phyloP scores from a whole-genome alignment of 2,329 filamentous ascomycete genomes.

The Botrytis fragariae region DNA sequence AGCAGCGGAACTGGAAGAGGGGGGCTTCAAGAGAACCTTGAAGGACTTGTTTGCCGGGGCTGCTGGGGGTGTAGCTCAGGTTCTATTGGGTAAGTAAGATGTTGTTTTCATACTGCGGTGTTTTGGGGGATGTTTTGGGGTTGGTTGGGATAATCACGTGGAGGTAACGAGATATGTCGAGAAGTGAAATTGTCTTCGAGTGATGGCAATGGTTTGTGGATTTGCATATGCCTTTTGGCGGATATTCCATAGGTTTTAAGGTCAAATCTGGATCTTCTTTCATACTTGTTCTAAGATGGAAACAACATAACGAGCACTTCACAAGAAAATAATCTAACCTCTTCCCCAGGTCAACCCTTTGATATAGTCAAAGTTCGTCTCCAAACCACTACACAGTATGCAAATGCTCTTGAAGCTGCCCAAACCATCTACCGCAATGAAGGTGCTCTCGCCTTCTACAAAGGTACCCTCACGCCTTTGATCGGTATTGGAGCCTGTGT shows the following conservation, averaged over 20 bases:
- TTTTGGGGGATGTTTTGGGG: background rate
- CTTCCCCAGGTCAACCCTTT: slow-evolving; percentile 59
- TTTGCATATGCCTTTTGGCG: background rate
- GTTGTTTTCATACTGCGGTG: slow-evolving; percentile 4
- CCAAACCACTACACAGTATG: slow-evolving; percentile 82
- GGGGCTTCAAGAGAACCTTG: slow-evolving; percentile 36
- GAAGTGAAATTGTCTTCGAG: background rate
- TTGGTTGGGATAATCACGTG: slow-evolving; percentile 21
- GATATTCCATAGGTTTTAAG: background rate
- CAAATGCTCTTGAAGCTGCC: slow-evolving; percentile 76
- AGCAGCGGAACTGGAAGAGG: slow-evolving; percentile 36
- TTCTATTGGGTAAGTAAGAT: slow-evolving; percentile 74
- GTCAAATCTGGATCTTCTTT: background rate
- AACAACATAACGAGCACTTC: background rate
- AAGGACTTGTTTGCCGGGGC: slow-evolving; percentile 94
- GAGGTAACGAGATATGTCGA: background rate
- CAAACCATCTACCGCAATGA: slow-evolving; percentile 83
- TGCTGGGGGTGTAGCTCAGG: slow-evolving; percentile 88
- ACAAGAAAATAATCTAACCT: slow-evolving; percentile 27
- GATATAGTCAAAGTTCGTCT: slow-evolving; percentile 98
- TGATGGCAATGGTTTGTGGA: background rate
- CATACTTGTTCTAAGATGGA: background rate
- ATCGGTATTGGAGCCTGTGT: slow-evolving; percentile 96
- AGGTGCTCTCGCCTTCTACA: slow-evolving; percentile 92
- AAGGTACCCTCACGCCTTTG: slow-evolving; percentile 91